phyloP scores from a whole-genome alignment of 1,284 basidiomycete species.

The Apiotrichum sp. region DNA sequence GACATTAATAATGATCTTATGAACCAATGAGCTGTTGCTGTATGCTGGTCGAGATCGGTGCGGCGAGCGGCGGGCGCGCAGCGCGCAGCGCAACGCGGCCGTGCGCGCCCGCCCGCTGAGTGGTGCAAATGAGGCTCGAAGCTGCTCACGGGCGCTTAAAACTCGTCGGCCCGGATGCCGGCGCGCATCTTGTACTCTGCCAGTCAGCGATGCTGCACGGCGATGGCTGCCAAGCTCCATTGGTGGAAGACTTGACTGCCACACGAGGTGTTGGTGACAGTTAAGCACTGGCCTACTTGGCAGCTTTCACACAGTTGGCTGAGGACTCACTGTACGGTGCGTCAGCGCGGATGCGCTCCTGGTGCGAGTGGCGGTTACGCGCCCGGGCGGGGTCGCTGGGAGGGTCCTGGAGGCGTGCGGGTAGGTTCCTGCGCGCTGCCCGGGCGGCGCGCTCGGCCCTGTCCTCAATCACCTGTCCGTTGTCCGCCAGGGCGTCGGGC shows the following conservation, averaged over 20 bases:
- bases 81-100: too few relatives aligned
- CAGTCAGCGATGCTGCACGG: background rate
- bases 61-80: too few relatives aligned
- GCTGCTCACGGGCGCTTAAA: constrained; percentile 13
- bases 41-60: background rate
- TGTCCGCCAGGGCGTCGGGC: constrained; percentile 11
- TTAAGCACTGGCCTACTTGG: background rate
- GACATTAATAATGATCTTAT: background rate
- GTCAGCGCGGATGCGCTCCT: constrained; percentile 37
- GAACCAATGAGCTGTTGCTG: background rate
- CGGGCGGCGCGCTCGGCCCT: constrained; percentile 2
- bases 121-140: background rate
- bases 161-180: constrained; percentile 43
- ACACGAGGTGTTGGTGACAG: background rate
- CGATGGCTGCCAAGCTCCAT: background rate
- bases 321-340: constrained; percentile 45
- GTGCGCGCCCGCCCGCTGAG: background rate
- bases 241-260: too few relatives aligned
- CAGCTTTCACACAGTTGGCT: background rate
- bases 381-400: constrained; percentile 13
- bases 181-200: constrained; percentile 27
- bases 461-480: background rate
- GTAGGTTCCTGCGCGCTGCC: background rate
- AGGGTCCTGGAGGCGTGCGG: background rate
- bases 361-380: constrained; percentile 1